Percentiles rank a stretch among this genome's conserved stretches.
Evolutionary conservation across 2,329 filamentous ascomycete species (phyloP).

Genomic region (Nemania sp.): DNA sequence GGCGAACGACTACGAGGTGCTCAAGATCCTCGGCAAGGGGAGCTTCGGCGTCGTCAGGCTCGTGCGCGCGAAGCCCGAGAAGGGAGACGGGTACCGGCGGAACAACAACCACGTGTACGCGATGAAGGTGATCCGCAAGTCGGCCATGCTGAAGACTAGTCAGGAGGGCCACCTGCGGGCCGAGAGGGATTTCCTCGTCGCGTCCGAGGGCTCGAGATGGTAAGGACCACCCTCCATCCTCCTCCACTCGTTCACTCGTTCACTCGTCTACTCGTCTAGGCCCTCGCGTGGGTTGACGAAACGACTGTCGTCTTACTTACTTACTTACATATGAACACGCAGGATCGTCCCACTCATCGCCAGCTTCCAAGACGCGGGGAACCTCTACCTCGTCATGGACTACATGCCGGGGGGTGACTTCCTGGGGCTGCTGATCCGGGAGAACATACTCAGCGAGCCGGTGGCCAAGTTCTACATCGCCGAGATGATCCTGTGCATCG

Average conservation of each 20-base stretch:
- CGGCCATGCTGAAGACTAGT: conserved; percentile 85
- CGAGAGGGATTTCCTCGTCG: conserved; percentile 88
- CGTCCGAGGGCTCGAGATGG: conserved; percentile 85
- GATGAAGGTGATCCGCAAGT: conserved; percentile 97
- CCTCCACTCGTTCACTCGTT: no score
- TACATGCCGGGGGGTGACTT: conserved; percentile 98
- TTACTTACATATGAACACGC: no score
- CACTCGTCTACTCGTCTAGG: no score
- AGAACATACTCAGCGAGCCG: conserved; percentile 79
- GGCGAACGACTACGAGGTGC: conserved; percentile 73
- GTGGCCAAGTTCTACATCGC: conserved; percentile 86
- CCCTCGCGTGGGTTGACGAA: no score
- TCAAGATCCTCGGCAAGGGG: conserved; percentile 86
- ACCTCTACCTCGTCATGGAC: conserved; percentile 94
- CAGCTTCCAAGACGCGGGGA: conserved; percentile 84
- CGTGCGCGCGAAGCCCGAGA: conserved; percentile 66
- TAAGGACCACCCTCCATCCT: conserved; percentile 42
- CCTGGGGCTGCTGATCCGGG: conserved; percentile 80
- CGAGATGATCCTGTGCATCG: conserved; percentile 94
- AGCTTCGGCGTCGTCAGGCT: conserved; percentile 92
- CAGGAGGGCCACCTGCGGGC: conserved; percentile 93
- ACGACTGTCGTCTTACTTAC: no score
- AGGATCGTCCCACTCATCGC: conserved; percentile 85
- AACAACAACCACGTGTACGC: conserved; percentile 69
- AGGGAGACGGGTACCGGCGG: conserved; percentile 6